Evolutionary conservation across 1,284 basidiomycete genomes (phyloP).

Genomic region (Fomitiporia mediterranea): DNA sequence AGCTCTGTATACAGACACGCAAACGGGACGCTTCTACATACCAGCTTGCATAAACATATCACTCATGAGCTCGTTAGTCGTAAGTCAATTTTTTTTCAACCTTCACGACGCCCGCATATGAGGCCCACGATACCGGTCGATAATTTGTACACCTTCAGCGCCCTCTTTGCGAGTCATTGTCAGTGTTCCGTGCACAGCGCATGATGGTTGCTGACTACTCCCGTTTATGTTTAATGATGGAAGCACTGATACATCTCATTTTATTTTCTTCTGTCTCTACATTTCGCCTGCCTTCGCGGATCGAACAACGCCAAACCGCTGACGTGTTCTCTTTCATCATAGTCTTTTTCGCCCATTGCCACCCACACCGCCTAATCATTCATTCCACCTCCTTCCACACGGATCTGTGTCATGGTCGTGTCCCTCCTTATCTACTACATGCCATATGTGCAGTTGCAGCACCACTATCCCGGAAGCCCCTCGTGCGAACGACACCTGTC

Average conservation of each 20-base stretch:
- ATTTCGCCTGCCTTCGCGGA: not conserved
- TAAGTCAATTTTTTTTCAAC: slow-evolving; percentile 36
- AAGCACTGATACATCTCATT: not conserved
- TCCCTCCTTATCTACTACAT: slow-evolving; percentile 64
- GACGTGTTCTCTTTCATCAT: slow-evolving; percentile 10
- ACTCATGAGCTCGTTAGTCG: slow-evolving; percentile 71
- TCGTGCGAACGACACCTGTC: slow-evolving; percentile 49
- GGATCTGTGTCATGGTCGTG: slow-evolving; percentile 53
- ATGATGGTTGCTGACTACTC: not conserved
- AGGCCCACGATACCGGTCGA: slow-evolving; percentile 7
- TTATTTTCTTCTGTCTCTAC: not conserved
- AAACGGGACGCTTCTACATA: not conserved
- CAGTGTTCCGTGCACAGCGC: slow-evolving; percentile 4
- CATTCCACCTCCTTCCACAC: slow-evolving; percentile 71
- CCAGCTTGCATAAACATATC: slow-evolving; percentile 29
- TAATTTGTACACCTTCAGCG: slow-evolving; percentile 5
- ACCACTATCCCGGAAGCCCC: slow-evolving; percentile 61
- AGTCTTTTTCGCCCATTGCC: slow-evolving; percentile 80
- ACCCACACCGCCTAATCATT: slow-evolving; percentile 67
- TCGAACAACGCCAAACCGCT: not conserved
- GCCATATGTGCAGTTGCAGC: slow-evolving; percentile 73
- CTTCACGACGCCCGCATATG: slow-evolving; percentile 4
- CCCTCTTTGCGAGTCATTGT: not conserved
- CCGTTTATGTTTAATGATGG: not conserved
- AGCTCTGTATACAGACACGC: not conserved